Base-by-base conservation (phyloP, 257 asterid species). In the Thymus quinquecostatus region DNA sequence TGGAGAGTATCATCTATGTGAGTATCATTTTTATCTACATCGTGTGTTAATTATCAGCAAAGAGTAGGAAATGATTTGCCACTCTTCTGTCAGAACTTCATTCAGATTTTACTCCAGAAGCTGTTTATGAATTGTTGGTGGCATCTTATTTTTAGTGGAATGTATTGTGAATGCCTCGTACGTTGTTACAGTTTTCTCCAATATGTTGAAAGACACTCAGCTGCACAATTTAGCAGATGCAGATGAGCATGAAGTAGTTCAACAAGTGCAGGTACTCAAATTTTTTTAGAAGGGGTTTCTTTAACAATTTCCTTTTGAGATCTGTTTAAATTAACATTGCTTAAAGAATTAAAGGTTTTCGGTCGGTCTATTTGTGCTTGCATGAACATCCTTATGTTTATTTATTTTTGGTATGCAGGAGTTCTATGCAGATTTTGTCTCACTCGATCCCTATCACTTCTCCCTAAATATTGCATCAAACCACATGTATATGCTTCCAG, bases 1-100 rank as follows among this genome's bases (percentile, higher is more conserved):
- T 48, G 99, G 99, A 75, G 99, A 95, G 84, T 92, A 95, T 80
- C 97, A 95, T 83, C 92, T 95, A 41, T 95, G 99, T 95, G 79
- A 89, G 99, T 75, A 68, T 70, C 29, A 28, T 50, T 75, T 21
- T 74, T 5, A 34, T 48, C 44, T 28, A 21, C 49, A 72, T 51
- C 43, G 29, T 49, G 14, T 50, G 58, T 32, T 43, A 54, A 41
- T 64, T 60, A 47, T 11, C 27, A 2, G 11, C 30, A 33, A 66
- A 53, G 5, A 21, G 61, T 47, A 56, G 36, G 70, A 59, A 30
- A 68, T 60, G 38, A 53, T 33, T 56, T 28, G 14, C 61, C 45
- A 45, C 47, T 76, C 41, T 58, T 13, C 62, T 56, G 27, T 64
- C 64, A 54, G 64, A 56, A 66, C 38, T 69, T 21, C 29, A 43